Evolutionary conservation across 208 protist genomes (phyloP), one percentile per base, ranked within the genome.

Genomic region (Leptomonas seymouri): DNA sequence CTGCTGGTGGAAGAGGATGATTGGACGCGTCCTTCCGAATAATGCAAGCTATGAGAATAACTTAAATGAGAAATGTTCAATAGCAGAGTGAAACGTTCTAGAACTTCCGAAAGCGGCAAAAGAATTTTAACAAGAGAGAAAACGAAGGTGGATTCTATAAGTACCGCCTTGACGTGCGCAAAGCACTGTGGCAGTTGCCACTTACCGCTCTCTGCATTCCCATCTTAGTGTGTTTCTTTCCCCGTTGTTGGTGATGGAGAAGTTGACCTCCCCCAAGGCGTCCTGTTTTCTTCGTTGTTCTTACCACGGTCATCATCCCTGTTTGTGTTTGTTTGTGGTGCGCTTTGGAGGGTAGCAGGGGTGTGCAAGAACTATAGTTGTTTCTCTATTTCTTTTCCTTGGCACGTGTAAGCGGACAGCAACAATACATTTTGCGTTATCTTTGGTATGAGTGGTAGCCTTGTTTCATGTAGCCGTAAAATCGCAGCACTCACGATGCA

Each of bases 1-100:
- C 81, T 80, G 28, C 80, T 95, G 25, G 86, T 95, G n/a, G 85
- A 95, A 58, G 90, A 95, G 14, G 87, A 87, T 36, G 81, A 94
- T 45, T 93, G 87, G 85, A 51, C 81, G 20, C 80, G 42, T 21
- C 58, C 34, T 31, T 71, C 55, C 28, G 66, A 64, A 49, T 71
- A 78, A 71, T 28, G 1, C 39, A 31, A 16, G 9, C 11, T 11
- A 21, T 20, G 11, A 69, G n/a, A 27, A 14, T 15, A 41, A n/a
- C n/a, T 54, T 42, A 51, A 61, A 45, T 34, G 44, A 51, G 25
- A 74, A 66, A 62, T 58, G 57, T 58, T 62, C 48, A 41, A 46
- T 69, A 41, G 46, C 20, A 34, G 50, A 28, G 4, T 31, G 36
- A 51, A 53, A 21, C 50, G 50, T 56, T 56, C n/a, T 34, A 56